Evolutionary conservation across 257 asterid species (phyloP), one percentile per base, ranked within the genome.

Genomic region (Lantana camara): DNA sequence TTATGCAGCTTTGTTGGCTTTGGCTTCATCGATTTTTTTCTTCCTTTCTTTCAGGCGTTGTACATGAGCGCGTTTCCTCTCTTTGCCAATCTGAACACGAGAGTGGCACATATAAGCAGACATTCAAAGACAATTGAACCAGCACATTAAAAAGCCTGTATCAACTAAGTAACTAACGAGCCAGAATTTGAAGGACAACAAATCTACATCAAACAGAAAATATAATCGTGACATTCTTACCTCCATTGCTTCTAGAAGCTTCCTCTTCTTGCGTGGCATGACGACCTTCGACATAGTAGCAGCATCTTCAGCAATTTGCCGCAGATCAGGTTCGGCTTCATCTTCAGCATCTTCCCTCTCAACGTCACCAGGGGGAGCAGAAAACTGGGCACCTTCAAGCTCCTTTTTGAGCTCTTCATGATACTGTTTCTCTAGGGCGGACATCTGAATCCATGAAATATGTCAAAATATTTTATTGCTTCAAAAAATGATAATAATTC

Each of bases 201-300:
- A 53, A 72, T 29, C 37, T 9, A 5, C 12, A 45, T 13, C 4
- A 21, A 59, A 24, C 22, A 35, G 14, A 22, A 52, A 6, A 40
- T 6, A 45, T 17, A 30, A 29, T 23, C 32, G 7, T 27, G 15
- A 40, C 16, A 57, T 67, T 50, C 64, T 74, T 67, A 90, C 96
- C 91, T 75, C 60, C 83, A 86, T 88, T n/a, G 97, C 95, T 5
- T 74, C 70, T 7, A 64, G 46, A 17, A 94, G 78, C 72, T 75
- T 76, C 58, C 85, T 76, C 85, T 69, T 83, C 66, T 69, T 88
- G 52, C 91, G 93, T 0, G 93, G 17, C 96, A 90, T 83, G 61
- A 35, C 11, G 21, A 79, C 16, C 79, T 63, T 78, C 4, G 89
- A 67, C 86, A 80, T 70, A 67, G 53, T 73, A 40, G 42, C 75